phyloP scores from a whole-genome alignment of 257 asterid genomes.

The Salvia splendens region DNA sequence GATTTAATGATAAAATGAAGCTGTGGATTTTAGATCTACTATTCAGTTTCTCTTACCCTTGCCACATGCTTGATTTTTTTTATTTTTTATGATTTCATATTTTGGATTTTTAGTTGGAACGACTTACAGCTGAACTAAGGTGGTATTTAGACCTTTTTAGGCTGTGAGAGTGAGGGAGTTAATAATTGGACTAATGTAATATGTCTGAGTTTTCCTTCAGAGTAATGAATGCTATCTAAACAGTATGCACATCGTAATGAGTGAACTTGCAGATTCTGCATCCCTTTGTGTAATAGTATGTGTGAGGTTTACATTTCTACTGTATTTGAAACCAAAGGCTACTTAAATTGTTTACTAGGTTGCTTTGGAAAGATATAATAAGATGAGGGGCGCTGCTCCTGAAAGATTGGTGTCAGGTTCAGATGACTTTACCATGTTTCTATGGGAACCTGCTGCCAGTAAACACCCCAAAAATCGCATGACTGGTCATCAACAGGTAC shows the following conservation, averaged over 20 bases:
- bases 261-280: too few relatives aligned
- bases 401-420: slow-evolving; percentile 96
- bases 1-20: background rate
- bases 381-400: slow-evolving; percentile 74
- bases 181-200: background rate
- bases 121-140: slow-evolving; percentile 1
- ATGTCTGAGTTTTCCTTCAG: too few relatives aligned
- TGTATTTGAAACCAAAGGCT: slow-evolving; percentile 8
- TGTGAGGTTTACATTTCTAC: background rate
- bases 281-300: too few relatives aligned
- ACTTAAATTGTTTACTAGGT: slow-evolving; percentile 50
- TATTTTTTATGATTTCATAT: background rate
- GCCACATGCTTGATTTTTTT: background rate
- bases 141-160: slow-evolving; percentile 14
- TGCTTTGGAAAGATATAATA: slow-evolving; percentile 82
- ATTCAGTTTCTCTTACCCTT: background rate
- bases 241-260: too few relatives aligned
- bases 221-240: too few relatives aligned
- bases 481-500: slow-evolving; percentile 99
- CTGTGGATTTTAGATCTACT: background rate
- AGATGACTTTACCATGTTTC: slow-evolving; percentile 93
- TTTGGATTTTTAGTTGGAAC: background rate
- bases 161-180: background rate
- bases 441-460: slow-evolving; percentile 86
- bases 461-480: slow-evolving; percentile 81